Evolutionary conservation across 495 filamentous ascomycete genomes (phyloP).

Genomic region (Aspergillus sparsus): DNA sequence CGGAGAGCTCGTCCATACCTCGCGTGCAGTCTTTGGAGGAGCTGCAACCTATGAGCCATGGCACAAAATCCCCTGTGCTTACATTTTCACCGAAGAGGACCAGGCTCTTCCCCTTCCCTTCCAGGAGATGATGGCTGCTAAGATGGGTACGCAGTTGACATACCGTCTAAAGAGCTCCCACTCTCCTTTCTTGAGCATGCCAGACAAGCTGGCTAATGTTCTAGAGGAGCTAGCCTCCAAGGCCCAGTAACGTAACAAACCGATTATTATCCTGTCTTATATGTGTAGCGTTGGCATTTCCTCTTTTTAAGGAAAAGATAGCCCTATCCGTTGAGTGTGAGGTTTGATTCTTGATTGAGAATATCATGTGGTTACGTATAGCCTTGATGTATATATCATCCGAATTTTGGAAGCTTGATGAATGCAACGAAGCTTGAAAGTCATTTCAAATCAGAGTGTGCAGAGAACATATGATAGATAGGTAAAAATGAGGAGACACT

Average conservation of each 20-base stretch:
- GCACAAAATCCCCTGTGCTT: constrained; percentile 31
- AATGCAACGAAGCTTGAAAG: no score
- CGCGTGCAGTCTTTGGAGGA: constrained; percentile 26
- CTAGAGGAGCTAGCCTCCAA: constrained; percentile 11
- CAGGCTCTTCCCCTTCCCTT: constrained; percentile 28
- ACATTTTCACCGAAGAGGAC: constrained; percentile 38
- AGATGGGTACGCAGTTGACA: constrained; percentile 25
- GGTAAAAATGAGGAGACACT: no score
- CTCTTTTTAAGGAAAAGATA: no score
- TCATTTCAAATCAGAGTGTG: no score
- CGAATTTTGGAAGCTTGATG: no score
- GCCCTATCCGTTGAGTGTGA: no score
- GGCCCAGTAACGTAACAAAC: neutral
- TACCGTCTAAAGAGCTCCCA: constrained; percentile 31
- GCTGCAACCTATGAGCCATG: constrained; percentile 30
- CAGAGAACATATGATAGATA: no score
- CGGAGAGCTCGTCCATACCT: constrained; percentile 21
- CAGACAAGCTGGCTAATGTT: constrained; percentile 19
- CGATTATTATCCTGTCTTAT: neutral
- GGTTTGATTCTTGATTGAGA: no score
- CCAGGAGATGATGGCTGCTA: constrained; percentile 35
- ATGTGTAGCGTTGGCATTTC: neutral
- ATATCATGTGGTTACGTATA: no score
- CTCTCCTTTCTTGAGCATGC: constrained; percentile 36
- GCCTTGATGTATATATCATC: no score